Evolutionary conservation across 108 stramenopile genomes (phyloP).

Genomic region (Cafeteria roenbergensis): DNA sequence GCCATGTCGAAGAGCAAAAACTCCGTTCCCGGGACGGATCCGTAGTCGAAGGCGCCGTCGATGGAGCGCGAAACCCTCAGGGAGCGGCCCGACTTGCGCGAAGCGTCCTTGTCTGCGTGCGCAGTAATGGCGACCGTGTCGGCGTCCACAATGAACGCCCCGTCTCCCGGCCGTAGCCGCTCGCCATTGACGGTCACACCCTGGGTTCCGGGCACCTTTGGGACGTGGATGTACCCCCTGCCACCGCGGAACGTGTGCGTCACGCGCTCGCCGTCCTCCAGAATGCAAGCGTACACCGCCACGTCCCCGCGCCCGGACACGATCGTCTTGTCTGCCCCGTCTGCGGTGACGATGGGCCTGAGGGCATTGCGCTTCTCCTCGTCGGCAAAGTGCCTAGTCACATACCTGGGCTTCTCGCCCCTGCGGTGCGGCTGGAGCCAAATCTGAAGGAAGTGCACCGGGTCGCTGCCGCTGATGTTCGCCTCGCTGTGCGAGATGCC

Average conservation of each 20-base stretch:
- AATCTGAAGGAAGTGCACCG: conserved; percentile 63
- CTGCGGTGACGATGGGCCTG: conserved; percentile 51
- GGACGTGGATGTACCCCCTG: not conserved
- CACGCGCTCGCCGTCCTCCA: conserved; percentile 37
- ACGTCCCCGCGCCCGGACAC: conserved; percentile 55
- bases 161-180: not conserved
- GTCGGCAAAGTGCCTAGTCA: conserved; percentile 28
- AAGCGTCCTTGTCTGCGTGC: not conserved
- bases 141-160: not conserved
- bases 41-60: no score
- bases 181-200: not conserved
- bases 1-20: not conserved
- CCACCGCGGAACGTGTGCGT: not conserved
- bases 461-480: conserved; percentile 42
- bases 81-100: no score
- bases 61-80: no score
- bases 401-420: conserved; percentile 56
- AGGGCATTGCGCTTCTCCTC: conserved; percentile 30
- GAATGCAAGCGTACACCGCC: conserved; percentile 48
- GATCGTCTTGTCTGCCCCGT: conserved; percentile 22
- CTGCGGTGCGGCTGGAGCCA: conserved; percentile 51
- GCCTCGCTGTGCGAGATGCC: conserved; percentile 59
- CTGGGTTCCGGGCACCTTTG: not conserved
- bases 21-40: no score
- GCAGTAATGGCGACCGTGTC: not conserved